phyloP scores from a whole-genome alignment of 768 basidiomycete species.

The Strobilomyces echinocephalus region DNA sequence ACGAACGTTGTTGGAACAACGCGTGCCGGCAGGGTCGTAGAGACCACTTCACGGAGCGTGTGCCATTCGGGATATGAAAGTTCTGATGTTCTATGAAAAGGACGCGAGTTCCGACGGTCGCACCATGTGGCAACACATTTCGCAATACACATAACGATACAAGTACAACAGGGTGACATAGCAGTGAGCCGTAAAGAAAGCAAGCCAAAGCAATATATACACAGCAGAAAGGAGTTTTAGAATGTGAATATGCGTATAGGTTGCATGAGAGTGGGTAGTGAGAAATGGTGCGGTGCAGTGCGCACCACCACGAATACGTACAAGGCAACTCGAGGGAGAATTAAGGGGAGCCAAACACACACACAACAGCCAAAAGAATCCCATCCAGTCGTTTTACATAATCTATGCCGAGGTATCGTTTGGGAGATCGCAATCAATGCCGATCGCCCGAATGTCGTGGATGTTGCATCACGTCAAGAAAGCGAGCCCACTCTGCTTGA shows the following conservation, averaged over 20 bases:
- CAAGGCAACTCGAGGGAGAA: constrained; percentile 15
- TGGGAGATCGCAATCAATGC: constrained; percentile 15
- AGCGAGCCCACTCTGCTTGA: constrained; percentile 67
- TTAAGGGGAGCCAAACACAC: constrained; percentile 10
- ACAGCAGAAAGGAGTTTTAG: constrained; percentile 8
- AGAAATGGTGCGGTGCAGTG: constrained; percentile 6
- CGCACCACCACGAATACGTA: constrained; percentile 26
- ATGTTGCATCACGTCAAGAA: constrained; percentile 62
- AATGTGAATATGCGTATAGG: constrained; percentile 18
- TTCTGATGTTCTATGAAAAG: constrained; percentile 5
- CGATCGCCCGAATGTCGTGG: constrained; percentile 30
- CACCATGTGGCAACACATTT: neutral
- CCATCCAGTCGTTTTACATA: constrained; percentile 29
- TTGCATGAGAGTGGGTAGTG: constrained; percentile 12
- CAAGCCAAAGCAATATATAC: constrained; percentile 12
- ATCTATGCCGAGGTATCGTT: constrained; percentile 11
- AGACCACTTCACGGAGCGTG: neutral
- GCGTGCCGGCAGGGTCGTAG: constrained; percentile 15
- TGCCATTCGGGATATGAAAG: constrained; percentile 9
- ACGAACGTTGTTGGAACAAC: neutral
- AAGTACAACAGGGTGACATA: constrained; percentile 24
- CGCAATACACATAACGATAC: constrained; percentile 8
- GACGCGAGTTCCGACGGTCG: neutral
- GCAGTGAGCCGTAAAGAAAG: constrained; percentile 6
- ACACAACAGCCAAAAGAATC: constrained; percentile 22